phyloP scores from a whole-genome alignment of 257 asterid genomes.

The Solanum virginianum region DNA sequence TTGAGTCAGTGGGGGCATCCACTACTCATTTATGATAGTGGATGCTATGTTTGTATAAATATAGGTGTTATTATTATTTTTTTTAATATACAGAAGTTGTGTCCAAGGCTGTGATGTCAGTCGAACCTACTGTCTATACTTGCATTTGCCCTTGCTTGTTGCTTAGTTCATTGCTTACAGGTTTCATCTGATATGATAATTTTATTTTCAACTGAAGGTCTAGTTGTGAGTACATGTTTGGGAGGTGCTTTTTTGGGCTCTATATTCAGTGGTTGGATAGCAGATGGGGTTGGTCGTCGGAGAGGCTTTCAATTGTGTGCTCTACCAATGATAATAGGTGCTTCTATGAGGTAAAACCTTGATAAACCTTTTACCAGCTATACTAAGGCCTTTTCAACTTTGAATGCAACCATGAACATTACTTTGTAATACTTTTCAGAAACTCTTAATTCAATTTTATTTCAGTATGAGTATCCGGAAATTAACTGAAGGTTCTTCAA shows the following conservation, averaged over 20 bases:
- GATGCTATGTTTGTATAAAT: not conserved
- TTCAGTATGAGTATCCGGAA: not conserved
- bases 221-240: conserved; percentile 83
- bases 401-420: not conserved
- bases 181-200: conserved; percentile 3
- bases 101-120: not conserved
- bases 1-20: not conserved
- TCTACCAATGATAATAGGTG: conserved; percentile 83
- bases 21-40: not conserved
- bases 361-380: not conserved
- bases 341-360: conserved; percentile 51
- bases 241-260: conserved; percentile 91
- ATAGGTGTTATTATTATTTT: not conserved
- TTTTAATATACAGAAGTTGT: not conserved
- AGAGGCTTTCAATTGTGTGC: conserved; percentile 82
- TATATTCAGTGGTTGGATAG: conserved; percentile 70
- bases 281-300: conserved; percentile 79
- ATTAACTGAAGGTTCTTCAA: not conserved
- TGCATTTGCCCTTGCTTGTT: not conserved
- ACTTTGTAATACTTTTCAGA: not conserved
- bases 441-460: not conserved
- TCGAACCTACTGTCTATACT: not conserved
- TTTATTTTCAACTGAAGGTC: conserved; percentile 32
- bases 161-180: not conserved
- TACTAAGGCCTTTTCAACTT: not conserved